Evolutionary conservation across 768 basidiomycete genomes (phyloP).

Genomic region (Rhizopogon rudus): DNA sequence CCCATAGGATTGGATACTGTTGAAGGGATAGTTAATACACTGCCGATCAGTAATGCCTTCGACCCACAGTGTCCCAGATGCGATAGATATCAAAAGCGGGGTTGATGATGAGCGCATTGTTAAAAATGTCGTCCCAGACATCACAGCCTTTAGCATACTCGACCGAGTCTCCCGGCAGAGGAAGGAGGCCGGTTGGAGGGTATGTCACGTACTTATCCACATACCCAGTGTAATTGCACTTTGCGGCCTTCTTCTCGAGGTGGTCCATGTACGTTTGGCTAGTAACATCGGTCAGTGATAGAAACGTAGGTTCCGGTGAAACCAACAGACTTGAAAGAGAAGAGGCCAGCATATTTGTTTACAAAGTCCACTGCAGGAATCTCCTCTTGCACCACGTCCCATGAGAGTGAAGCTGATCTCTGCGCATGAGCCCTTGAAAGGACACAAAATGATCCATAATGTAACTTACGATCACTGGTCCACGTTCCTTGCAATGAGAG

Average conservation of each 20-base stretch:
- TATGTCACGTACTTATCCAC: conserved; percentile 58
- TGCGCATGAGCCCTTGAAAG: background rate
- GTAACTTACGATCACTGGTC: conserved; percentile 60
- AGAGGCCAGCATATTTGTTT: conserved; percentile 64
- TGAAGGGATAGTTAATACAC: background rate
- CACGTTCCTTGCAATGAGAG: conserved; percentile 65
- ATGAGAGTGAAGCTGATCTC: conserved; percentile 47
- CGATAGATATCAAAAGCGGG: conserved; percentile 76
- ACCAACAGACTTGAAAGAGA: conserved; percentile 59
- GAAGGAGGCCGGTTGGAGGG: conserved; percentile 60
- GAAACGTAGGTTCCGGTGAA: background rate
- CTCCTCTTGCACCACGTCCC: conserved; percentile 58
- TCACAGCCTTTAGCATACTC: conserved; percentile 50
- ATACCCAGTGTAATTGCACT: conserved; percentile 63
- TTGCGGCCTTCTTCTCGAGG: conserved; percentile 46
- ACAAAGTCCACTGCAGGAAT: conserved; percentile 74
- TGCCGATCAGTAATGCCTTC: too few species aligned
- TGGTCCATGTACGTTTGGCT: conserved; percentile 60
- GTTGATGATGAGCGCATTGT: conserved; percentile 56
- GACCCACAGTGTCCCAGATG: conserved; percentile 62
- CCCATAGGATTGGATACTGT: conserved; percentile 64
- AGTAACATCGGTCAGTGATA: background rate
- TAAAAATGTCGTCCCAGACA: conserved; percentile 61
- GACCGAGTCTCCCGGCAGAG: conserved; percentile 57
- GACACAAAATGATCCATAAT: background rate